A percentile compares a stretch with the other conserved stretches of the same genome.
Conservation (phyloP, 1,284 basidiomycete genomes). For the Veloboletus limbatus region DNA sequence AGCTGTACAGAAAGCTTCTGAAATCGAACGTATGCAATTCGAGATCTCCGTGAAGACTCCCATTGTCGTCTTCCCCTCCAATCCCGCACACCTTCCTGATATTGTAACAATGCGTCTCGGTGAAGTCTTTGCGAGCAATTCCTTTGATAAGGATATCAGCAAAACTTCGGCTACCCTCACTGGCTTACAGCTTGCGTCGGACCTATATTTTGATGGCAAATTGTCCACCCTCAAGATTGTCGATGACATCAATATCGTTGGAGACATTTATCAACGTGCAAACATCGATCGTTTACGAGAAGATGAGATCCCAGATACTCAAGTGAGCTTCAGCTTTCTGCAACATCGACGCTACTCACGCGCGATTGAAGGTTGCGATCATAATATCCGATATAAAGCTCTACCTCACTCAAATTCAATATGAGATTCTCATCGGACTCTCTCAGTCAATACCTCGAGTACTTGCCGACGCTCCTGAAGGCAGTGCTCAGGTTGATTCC, state of each 20-base stretch:
- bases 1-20: conserved; percentile 88
- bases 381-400: conserved; percentile 90
- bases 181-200: conserved; percentile 85
- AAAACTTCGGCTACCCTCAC: conserved; percentile 77
- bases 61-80: conserved; percentile 86
- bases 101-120: conserved; percentile 83
- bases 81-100: conserved; percentile 65
- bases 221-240: conserved; percentile 78
- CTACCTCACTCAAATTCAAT: conserved; percentile 90
- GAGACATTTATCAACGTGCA: conserved; percentile 66
- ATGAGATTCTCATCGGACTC: conserved; percentile 72
- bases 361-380: conserved; percentile 55
- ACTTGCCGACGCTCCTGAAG: conserved; percentile 45
- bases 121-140: conserved; percentile 84
- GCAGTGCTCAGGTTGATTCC: conserved; percentile 28
- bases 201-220: conserved; percentile 50
- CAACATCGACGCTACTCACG: conserved; percentile 4
- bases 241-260: conserved; percentile 83
- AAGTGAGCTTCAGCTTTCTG: conserved; percentile 45
- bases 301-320: conserved; percentile 60
- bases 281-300: conserved; percentile 50
- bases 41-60: conserved; percentile 90
- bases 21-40: conserved; percentile 90
- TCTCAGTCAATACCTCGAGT: conserved; percentile 76
- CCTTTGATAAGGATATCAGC: conserved; percentile 59